These are phyloP conservation scores for Podospora tetraspora DNA, from an alignment of 495 filamentous ascomycete species.

Conservation along the genomic window DNA sequence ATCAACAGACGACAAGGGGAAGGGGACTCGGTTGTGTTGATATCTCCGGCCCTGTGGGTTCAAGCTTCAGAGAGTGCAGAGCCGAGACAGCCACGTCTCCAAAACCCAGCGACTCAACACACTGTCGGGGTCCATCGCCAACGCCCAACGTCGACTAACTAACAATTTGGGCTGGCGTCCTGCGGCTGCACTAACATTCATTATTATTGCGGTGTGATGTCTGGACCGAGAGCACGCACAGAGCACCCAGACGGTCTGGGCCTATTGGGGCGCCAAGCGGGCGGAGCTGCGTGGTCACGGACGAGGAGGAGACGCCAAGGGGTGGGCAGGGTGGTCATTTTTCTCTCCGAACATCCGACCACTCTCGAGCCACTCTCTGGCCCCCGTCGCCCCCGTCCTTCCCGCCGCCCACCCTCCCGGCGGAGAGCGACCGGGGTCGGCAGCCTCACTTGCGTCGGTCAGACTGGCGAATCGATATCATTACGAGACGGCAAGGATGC, in stretches of 20 bases:
- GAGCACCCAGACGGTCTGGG: not conserved
- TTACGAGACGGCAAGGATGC: constrained; percentile 20
- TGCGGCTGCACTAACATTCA: not conserved
- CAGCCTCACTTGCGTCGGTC: constrained; percentile 30
- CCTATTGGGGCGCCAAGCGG: not conserved
- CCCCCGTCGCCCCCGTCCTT: not conserved
- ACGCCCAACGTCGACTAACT: not conserved
- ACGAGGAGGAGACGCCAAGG: not conserved
- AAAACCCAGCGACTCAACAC: not conserved
- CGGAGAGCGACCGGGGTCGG: constrained; percentile 15
- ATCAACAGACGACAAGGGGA: not conserved
- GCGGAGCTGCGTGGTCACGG: not conserved
- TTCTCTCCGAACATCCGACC: constrained; percentile 11
- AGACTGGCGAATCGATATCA: constrained; percentile 25
- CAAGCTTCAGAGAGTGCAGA: not conserved
- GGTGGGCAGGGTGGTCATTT: constrained; percentile 2
- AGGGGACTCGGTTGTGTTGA: not conserved
- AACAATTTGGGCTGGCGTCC: not conserved
- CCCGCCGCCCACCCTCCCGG: constrained; percentile 1
- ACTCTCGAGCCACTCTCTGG: not conserved
- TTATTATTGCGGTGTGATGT: not conserved
- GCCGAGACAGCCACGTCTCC: not conserved
- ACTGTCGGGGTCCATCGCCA: not conserved
- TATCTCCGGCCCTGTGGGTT: not conserved
- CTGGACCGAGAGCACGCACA: not conserved